Percentiles rank a stretch among this genome's conserved stretches.
Evolutionary conservation across 768 basidiomycete genomes (phyloP).

Genomic region (Cystofilobasidium bisporidii): DNA sequence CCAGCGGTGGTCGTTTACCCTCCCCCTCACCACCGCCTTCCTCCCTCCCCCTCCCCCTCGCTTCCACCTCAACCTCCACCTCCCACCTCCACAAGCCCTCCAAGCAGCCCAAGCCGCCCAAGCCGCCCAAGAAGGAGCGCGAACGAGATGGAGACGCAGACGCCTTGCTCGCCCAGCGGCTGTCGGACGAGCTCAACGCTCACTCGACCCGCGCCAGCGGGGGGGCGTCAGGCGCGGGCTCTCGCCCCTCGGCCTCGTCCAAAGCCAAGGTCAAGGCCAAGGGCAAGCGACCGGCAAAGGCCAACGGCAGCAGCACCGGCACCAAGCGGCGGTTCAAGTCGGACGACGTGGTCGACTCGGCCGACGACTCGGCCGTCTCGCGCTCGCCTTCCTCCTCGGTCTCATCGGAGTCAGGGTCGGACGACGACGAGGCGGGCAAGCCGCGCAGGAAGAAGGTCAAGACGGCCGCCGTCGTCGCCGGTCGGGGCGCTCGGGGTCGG

Average conservation of each 20-base stretch:
- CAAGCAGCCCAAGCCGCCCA: background rate
- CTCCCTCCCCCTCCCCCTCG: background rate
- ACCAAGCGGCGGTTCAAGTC: too few species aligned
- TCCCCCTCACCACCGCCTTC: background rate
- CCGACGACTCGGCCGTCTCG: too few species aligned
- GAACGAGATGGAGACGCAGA: background rate
- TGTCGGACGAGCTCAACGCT: background rate
- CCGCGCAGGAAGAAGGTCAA: conserved; percentile 45
- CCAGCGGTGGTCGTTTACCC: too few species aligned
- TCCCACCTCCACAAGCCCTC: too few species aligned
- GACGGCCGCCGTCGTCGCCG: conserved; percentile 40
- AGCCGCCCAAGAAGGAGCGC: background rate
- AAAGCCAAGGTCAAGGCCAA: background rate
- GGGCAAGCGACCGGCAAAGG: too few species aligned
- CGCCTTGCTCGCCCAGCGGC: background rate
- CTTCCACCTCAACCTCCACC: background rate
- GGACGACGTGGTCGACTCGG: background rate
- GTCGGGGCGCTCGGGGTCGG: too few species aligned
- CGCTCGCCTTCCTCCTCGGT: too few species aligned
- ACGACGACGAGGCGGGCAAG: conserved; percentile 40
- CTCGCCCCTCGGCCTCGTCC: background rate
- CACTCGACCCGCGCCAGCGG: conserved; percentile 1
- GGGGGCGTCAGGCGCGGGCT: too few species aligned
- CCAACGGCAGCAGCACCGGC: too few species aligned
- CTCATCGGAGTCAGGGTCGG: conserved; percentile 26